Conservation (phyloP, 345 rosid species). For the Dovyalis caffra region DNA sequence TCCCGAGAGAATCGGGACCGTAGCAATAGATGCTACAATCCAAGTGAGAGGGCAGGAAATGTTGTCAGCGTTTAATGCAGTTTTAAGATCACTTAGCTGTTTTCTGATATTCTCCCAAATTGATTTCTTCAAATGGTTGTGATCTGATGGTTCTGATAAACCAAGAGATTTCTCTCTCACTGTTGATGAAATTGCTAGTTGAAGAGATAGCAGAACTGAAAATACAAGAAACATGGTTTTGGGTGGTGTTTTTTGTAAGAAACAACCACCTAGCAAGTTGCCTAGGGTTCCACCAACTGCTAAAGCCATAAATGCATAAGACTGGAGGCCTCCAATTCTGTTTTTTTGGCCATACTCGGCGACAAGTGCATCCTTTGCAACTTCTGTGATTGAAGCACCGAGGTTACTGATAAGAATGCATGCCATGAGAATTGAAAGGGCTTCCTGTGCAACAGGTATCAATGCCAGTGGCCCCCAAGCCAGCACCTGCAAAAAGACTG, state of each 20-base stretch:
- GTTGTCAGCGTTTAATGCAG: slow-evolving; percentile 52
- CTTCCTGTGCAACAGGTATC: slow-evolving; percentile 51
- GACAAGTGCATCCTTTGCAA: slow-evolving; percentile 84
- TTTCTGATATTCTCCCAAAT: slow-evolving; percentile 42
- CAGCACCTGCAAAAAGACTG: slow-evolving; percentile 73
- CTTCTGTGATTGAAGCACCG: slow-evolving; percentile 86
- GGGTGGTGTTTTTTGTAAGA: slow-evolving; percentile 46
- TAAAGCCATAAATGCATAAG: slow-evolving; percentile 83
- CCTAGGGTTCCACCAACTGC: slow-evolving; percentile 84
- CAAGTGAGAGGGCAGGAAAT: slow-evolving; percentile 58
- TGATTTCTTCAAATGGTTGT: slow-evolving; percentile 23
- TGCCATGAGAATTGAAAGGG: slow-evolving; percentile 63
- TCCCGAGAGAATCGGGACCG: slow-evolving; percentile 75
- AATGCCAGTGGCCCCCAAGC: slow-evolving; percentile 82
- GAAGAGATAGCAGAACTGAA: slow-evolving; percentile 48
- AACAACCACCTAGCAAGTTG: slow-evolving; percentile 73
- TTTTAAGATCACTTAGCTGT: slow-evolving; percentile 50
- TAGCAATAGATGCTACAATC: slow-evolving; percentile 66
- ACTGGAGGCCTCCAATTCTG: slow-evolving; percentile 56
- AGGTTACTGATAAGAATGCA: slow-evolving; percentile 70
- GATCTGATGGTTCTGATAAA: slow-evolving; percentile 33
- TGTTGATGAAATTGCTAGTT: slow-evolving; percentile 51
- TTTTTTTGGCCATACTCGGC: slow-evolving; percentile 76
- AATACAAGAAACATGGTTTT: slow-evolving; percentile 56
- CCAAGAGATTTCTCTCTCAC: slow-evolving; percentile 60